These are phyloP conservation scores for Knoxdaviesia proteae DNA, from an alignment of 2,329 filamentous ascomycete species.

Conservation along the genomic window DNA sequence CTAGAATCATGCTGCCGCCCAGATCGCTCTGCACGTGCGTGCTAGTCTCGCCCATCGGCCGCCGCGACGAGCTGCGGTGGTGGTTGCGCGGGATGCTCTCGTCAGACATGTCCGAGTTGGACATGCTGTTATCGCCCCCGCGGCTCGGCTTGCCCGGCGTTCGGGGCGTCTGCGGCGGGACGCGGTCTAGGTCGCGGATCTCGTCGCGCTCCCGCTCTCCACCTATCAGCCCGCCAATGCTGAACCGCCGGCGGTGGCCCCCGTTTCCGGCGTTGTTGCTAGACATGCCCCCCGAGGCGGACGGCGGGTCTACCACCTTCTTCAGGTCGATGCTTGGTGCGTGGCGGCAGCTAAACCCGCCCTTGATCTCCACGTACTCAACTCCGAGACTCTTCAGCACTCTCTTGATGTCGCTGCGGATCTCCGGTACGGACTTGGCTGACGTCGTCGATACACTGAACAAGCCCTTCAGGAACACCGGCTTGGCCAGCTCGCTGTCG, in stretches of 20 bases:
- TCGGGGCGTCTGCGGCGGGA: conserved; percentile 18
- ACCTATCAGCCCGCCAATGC: conserved; percentile 49
- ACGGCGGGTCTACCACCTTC: conserved; percentile 43
- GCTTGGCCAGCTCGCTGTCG: conserved; percentile 66
- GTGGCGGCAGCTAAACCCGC: conserved; percentile 79
- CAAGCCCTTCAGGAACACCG: conserved; percentile 85
- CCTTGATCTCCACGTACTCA: conserved; percentile 81
- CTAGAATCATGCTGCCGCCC: conserved; percentile 61
- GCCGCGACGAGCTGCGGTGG: conserved; percentile 26
- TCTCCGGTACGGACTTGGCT: conserved; percentile 68
- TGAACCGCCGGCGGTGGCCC: conserved; percentile 58
- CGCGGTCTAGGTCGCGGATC: conserved; percentile 33
- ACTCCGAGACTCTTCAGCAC: conserved; percentile 75
- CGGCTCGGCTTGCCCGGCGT: conserved; percentile 20
- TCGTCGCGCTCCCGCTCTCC: conserved; percentile 52
- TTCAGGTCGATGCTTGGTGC: conserved; percentile 75
- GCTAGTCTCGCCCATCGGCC: conserved; percentile 50
- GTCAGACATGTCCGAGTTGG: conserved; percentile 71
- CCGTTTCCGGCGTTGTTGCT: conserved; percentile 33
- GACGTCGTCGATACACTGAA: conserved; percentile 97
- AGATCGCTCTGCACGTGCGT: conserved; percentile 84
- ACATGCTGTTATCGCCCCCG: conserved; percentile 48
- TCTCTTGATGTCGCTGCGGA: conserved; percentile 74
- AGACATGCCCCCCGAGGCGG: conserved; percentile 4
- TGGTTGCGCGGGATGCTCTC: conserved; percentile 43